phyloP scores from a whole-genome alignment of 2,329 filamentous ascomycete species.

The Colletotrichum tropicale region DNA sequence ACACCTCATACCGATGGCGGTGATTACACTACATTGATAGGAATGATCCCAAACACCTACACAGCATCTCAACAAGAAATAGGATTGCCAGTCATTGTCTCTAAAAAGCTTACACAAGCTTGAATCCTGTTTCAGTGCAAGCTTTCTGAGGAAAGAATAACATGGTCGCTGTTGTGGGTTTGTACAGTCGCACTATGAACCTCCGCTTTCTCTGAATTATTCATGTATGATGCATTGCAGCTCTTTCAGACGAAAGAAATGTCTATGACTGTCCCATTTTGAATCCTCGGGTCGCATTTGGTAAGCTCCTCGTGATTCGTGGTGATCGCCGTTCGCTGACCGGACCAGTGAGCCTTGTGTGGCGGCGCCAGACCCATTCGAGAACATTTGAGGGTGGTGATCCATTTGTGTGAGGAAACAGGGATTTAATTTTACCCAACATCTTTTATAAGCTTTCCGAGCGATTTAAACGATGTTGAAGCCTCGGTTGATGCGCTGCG shows the following conservation, averaged over 20 bases:
- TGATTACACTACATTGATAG: no score
- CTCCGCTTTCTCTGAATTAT: accelerated
- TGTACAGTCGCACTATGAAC: not conserved
- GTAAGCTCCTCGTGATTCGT: not conserved
- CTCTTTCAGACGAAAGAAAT: accelerated
- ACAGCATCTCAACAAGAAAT: no score
- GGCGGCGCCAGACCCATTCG: no score
- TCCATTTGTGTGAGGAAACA: no score
- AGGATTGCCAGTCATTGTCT: accelerated
- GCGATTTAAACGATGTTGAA: no score
- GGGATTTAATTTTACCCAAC: accelerated
- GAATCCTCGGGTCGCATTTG: accelerated
- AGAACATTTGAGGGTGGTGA: no score
- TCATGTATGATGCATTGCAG: not conserved
- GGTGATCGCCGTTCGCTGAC: not conserved
- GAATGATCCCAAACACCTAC: no score
- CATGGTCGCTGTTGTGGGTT: accelerated
- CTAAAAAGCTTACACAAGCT: accelerated
- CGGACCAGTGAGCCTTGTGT: no score
- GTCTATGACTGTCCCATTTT: not conserved
- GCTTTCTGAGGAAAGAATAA: not conserved
- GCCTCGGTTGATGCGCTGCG: no score
- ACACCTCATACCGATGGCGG: not conserved
- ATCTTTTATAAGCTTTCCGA: no score
- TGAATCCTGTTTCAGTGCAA: accelerated